A percentile compares a stretch with the other conserved stretches of the same genome.
These are phyloP conservation scores for Saccharomyces hybrid DNA, from an alignment of 1,139 yeast species.

Conservation along the genomic window DNA sequence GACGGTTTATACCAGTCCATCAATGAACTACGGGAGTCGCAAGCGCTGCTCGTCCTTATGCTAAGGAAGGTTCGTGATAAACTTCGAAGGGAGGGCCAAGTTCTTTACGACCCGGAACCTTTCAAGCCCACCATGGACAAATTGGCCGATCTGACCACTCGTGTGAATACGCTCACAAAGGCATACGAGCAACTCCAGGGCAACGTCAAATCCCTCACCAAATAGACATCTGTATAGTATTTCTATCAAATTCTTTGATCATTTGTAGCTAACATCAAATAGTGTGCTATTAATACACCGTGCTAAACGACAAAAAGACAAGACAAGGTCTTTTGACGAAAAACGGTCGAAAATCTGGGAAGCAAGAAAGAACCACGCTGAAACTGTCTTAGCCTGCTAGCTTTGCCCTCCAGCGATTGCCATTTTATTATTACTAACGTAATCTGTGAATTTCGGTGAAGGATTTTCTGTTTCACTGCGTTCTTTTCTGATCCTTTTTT, in stretches of 20 bases:
- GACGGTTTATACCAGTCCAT: slow-evolving; percentile 30
- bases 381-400: neutral
- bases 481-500: neutral
- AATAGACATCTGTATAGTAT: neutral
- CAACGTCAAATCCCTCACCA: neutral
- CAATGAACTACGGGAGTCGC: slow-evolving; percentile 28
- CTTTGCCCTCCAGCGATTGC: neutral
- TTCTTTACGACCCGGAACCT: slow-evolving; percentile 12
- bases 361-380: neutral
- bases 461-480: neutral
- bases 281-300: neutral
- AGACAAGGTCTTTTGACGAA: neutral
- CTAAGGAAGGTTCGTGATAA: slow-evolving; percentile 21
- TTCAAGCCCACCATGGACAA: neutral
- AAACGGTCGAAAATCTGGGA: neutral
- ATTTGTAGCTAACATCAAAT: neutral
- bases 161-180: slow-evolving; percentile 3
- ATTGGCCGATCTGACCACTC: neutral
- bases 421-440: neutral
- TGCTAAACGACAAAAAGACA: neutral
- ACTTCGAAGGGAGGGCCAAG: slow-evolving; percentile 17
- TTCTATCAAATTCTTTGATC: neutral
- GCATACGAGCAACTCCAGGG: neutral
- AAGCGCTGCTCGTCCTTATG: slow-evolving; percentile 25
- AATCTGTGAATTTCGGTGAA: neutral